phyloP scores from a whole-genome alignment of 305 asterid species.

The Solanum chacoense region DNA sequence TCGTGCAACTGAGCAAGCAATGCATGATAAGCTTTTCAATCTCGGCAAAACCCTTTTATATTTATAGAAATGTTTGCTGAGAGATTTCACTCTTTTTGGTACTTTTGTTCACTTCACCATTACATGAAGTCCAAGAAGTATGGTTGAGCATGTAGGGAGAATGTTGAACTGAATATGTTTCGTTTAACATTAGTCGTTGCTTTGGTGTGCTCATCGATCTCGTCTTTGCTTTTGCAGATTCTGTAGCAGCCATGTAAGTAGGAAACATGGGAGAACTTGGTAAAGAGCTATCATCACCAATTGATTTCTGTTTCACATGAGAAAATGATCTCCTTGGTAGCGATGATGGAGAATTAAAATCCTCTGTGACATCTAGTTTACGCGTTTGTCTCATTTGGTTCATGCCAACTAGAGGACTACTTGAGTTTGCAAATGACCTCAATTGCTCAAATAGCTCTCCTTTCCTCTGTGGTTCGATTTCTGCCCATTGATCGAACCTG shows the following conservation, averaged over 20 bases:
- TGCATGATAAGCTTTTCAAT: background rate
- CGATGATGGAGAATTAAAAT: constrained; percentile 33
- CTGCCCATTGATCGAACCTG: constrained; percentile 25
- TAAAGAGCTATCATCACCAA: constrained; percentile 42
- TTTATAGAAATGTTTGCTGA: constrained; percentile 14
- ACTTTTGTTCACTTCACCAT: constrained; percentile 23
- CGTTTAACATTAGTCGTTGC: constrained; percentile 49
- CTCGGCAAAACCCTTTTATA: background rate
- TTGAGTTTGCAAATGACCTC: constrained; percentile 21
- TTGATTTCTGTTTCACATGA: constrained; percentile 43
- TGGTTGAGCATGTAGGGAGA: constrained; percentile 48
- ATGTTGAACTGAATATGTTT: constrained; percentile 44
- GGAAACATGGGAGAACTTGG: constrained; percentile 58
- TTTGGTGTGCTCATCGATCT: constrained; percentile 76
- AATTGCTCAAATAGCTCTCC: constrained; percentile 21
- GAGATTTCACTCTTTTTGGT: constrained; percentile 34
- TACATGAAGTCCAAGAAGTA: constrained; percentile 44
- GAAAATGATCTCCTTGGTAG: constrained; percentile 63
- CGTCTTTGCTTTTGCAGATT: constrained; percentile 76
- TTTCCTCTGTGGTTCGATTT: constrained; percentile 18
- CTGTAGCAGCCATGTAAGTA: constrained; percentile 72
- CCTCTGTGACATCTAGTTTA: constrained; percentile 35
- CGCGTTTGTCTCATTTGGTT: constrained; percentile 21
- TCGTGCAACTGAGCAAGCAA: background rate
- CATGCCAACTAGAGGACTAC: constrained; percentile 19